Evolutionary conservation across 2,329 filamentous ascomycete species (phyloP).

Genomic region (Alternaria sp.): DNA sequence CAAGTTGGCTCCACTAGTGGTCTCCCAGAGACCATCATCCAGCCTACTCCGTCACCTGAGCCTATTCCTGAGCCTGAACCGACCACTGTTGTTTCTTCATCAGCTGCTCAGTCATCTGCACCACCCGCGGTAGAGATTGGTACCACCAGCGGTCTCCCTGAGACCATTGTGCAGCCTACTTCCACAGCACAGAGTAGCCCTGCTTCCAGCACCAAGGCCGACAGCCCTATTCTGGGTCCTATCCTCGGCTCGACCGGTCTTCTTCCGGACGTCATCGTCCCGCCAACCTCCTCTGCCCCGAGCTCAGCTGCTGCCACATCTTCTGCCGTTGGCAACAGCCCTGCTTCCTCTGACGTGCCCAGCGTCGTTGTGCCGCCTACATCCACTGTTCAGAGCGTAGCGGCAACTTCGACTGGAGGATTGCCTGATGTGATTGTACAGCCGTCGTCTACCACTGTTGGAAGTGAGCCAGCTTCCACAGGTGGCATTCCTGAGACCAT

Average conservation of each 20-base stretch:
- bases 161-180: slow-evolving; percentile 14
- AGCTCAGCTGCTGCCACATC: slow-evolving; percentile 8
- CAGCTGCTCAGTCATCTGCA: slow-evolving; percentile 4
- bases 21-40: slow-evolving; percentile 21
- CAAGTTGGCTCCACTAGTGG: slow-evolving; percentile 24
- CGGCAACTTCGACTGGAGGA: slow-evolving; percentile 7
- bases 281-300: slow-evolving; percentile 7
- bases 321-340: not conserved
- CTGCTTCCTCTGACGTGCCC: slow-evolving; percentile 1
- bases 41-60: slow-evolving; percentile 20
- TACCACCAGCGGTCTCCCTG: slow-evolving; percentile 16
- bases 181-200: slow-evolving; percentile 5
- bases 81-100: slow-evolving; percentile 7
- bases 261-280: slow-evolving; percentile 14
- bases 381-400: not conserved
- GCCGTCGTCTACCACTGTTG: slow-evolving; percentile 9
- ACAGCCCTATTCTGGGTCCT: slow-evolving; percentile 5
- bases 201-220: not conserved
- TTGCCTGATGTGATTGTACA: slow-evolving; percentile 12
- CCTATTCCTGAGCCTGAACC: slow-evolving; percentile 11
- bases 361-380: not conserved
- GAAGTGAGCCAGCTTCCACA: slow-evolving; percentile 25
- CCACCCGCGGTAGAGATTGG: not conserved
- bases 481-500: slow-evolving; percentile 35
- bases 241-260: slow-evolving; percentile 16